Percentiles rank a stretch among this genome's conserved stretches.
phyloP scores from a whole-genome alignment of 805 yeast species.

The Starmera dryadoides region DNA sequence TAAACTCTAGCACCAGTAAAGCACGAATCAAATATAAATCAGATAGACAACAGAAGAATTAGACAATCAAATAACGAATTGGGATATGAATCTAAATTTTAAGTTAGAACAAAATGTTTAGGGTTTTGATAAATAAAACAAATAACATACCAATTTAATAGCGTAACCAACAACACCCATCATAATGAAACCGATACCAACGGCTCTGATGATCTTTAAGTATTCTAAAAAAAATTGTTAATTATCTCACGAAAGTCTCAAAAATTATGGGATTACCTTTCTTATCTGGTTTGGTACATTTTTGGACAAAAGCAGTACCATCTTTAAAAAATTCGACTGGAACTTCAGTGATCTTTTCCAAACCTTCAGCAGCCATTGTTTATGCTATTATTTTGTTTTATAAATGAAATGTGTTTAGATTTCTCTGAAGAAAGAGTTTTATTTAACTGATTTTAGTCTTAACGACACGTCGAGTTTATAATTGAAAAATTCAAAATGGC shows the following conservation, averaged over 20 bases:
- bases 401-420: no score
- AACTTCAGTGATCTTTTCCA: constrained; percentile 74
- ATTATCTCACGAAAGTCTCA: no score
- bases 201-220: constrained; percentile 84
- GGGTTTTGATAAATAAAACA: background rate
- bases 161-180: constrained; percentile 97
- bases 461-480: no score
- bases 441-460: no score
- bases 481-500: no score
- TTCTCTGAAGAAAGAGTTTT: no score
- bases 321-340: constrained; percentile 90
- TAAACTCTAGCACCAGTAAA: no score
- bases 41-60: constrained; percentile 18
- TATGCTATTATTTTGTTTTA: background rate
- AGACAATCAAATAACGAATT: constrained; percentile 91
- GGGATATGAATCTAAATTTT: constrained; percentile 67
- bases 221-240: constrained; percentile 67
- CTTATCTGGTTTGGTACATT: constrained; percentile 88
- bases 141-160: constrained; percentile 58
- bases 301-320: constrained; percentile 79
- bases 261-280: no score
- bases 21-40: no score
- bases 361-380: constrained; percentile 43
- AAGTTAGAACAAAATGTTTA: background rate
- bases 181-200: constrained; percentile 93